Percentiles rank a stretch among this genome's conserved stretches.
Evolutionary conservation across 257 asterid species (phyloP).

Genomic region (Ajuga chamaepitys): DNA sequence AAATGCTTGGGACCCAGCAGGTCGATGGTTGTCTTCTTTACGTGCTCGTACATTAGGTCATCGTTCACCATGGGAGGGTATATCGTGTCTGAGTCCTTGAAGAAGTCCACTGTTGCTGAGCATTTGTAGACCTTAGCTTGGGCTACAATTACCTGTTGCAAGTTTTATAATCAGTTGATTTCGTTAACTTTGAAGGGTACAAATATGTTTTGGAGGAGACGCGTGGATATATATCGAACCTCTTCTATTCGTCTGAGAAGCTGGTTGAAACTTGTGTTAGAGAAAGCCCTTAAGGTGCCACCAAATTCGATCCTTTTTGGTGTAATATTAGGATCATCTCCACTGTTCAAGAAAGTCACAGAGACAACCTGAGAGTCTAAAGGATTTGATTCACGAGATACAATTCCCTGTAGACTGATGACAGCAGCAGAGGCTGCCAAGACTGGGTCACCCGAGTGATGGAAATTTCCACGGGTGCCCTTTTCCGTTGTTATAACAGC

Average conservation of each 20-base stretch:
- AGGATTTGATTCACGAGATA: slow-evolving; percentile 87
- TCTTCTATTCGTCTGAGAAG: slow-evolving; percentile 70
- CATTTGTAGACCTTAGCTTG: slow-evolving; percentile 76
- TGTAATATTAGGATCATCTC: slow-evolving; percentile 33
- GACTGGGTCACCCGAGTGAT: slow-evolving; percentile 42
- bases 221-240: slow-evolving; percentile 34
- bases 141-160: slow-evolving; percentile 55
- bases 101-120: slow-evolving; percentile 75
- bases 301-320: slow-evolving; percentile 46
- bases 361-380: slow-evolving; percentile 93
- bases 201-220: neutral
- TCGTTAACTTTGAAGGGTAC: neutral
- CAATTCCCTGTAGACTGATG: slow-evolving; percentile 77
- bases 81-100: slow-evolving; percentile 45
- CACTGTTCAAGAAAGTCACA: slow-evolving; percentile 62
- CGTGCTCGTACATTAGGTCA: slow-evolving; percentile 53
- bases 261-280: slow-evolving; percentile 48
- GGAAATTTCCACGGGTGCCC: slow-evolving; percentile 21
- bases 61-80: slow-evolving; percentile 84
- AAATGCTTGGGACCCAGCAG: slow-evolving; percentile 45
- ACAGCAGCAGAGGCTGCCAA: slow-evolving; percentile 90
- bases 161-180: neutral
- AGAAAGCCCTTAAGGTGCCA: slow-evolving; percentile 87
- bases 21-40: slow-evolving; percentile 36
- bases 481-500: slow-evolving; percentile 42